Base-by-base conservation (phyloP, 2,329 filamentous ascomycete genomes). In the Arthrobotrys conoides region DNA sequence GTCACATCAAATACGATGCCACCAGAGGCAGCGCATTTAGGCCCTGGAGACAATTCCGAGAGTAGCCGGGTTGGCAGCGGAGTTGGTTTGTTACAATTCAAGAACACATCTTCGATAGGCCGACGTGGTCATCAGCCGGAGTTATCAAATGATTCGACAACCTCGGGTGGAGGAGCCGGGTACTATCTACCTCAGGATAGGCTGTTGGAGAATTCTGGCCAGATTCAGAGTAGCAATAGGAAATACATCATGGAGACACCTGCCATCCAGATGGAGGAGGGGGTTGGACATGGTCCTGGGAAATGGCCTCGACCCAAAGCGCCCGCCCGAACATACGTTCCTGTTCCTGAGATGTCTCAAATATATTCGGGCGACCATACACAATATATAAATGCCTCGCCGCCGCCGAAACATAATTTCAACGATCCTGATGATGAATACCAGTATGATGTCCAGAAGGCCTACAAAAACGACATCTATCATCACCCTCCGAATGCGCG, bases 301-400 rank as follows among this genome's bases (percentile, higher is more conserved):
- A 71, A 64, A 69, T 72, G 75, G 75, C 66, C 71, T 36, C 68
- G 68, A n/a, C 75, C 75, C 0, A 65, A 53, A 10, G 33, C 61
- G n/a, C 68, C 68, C 8, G 64, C 68, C 8, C 68, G 75, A 55
- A 63, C 75, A 24, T 78, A 78, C 27, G 63, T 51, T n/a, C 66
- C 75, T 5, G 30, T 78, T 9, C 75, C 75, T 27, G 75, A 78
- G 38, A 78, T 78, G 75, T 72, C 75, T 36, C 59, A 78, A 33
- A 68, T 78, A 38, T 78, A 78, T 33, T 55, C 75, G 5, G 75
- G 75, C 36, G 75, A 78, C 55, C 75, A 78, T 59, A 78, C 75
- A 8, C 68, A 78, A 24, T 78, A 78, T 63, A 72, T 72, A 22
- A 72, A 71, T 33, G 68, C 75, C 14, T 55, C 61, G 6, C 68